Evolutionary conservation across 2,329 filamentous ascomycete genomes (phyloP), one percentile per base, ranked within the genome.

Genomic region (Trichoderma pleuroti): DNA sequence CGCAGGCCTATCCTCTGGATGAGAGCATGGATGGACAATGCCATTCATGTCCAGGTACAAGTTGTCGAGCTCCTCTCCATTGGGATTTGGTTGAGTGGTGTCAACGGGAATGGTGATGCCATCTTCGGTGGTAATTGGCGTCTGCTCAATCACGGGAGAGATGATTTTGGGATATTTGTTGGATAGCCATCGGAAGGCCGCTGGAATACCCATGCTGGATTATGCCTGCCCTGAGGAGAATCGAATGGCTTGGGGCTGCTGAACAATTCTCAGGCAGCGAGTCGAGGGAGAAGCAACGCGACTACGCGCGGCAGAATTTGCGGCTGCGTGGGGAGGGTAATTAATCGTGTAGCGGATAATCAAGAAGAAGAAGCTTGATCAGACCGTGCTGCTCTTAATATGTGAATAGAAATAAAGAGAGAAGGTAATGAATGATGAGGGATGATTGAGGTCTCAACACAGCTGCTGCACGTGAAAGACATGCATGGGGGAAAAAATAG

Each of bases 31-130:
- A 84, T 99, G 96, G 46, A 99, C 96, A 75, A 99, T 99, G 80
- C 96, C 97, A 81, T 99, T 99, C 95, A 99, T 98, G 78, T 99
- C 96, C 73, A 99, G 88, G 79, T 99, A 99, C 7, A 99, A 86
- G 78, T 99, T 99, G 83, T 99, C 95, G 78, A 97, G 93, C 81
- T 99, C 96, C 82, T 98, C 95, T 80, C 94, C 94, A 82, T 99
- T 99, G 3, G 97, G 97, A 78, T 99, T 99, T 7, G 93, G 90
- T 49, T 88, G 85, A 8, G 92, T 94, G 12, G 89, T 90, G 79
- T 99, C 94, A 72, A 98, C 89, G 2, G 96, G 96, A 71, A 98
- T 91, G 75, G 88, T 86, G 56, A 91, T 87, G 74, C 94, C 95
- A 86, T 97, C 93, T 11, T 88, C 86, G 81, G 98, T 89, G 74